phyloP scores from a whole-genome alignment of 2,329 filamentous ascomycete species.

The Beauveria pseudobassiana region DNA sequence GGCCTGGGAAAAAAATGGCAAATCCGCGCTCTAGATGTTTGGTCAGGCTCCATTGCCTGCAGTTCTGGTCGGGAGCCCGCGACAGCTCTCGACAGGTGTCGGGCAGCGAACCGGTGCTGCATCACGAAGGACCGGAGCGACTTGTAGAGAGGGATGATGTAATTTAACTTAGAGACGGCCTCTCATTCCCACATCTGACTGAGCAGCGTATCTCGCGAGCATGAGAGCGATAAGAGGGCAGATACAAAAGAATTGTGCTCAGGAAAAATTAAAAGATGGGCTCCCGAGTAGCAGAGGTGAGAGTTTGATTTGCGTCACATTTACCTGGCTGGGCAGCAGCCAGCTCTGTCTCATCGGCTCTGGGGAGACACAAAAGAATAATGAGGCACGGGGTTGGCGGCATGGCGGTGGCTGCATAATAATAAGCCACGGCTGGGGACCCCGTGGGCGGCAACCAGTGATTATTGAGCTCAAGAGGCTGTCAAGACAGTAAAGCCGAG shows the following conservation, averaged over 20 bases:
- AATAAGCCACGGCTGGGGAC: slow-evolving; percentile 6
- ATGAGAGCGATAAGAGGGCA: neutral
- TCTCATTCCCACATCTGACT: slow-evolving; percentile 8
- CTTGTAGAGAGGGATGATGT: neutral
- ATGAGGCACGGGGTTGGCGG: neutral
- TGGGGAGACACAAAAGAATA: slow-evolving; percentile 1
- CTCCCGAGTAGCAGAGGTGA: neutral
- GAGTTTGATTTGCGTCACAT: neutral
- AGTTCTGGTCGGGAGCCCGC: slow-evolving; percentile 11
- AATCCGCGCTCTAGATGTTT: slow-evolving; percentile 37
- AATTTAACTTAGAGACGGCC: slow-evolving; percentile 6
- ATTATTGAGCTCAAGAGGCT: neutral
- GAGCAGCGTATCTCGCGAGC: neutral
- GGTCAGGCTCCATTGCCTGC: slow-evolving; percentile 21
- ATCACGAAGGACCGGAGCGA: neutral
- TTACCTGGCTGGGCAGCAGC: neutral
- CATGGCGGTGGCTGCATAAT: slow-evolving; percentile 2
- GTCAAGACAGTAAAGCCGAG: neutral
- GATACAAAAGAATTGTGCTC: neutral
- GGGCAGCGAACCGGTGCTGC: slow-evolving; percentile 20
- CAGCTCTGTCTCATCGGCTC: neutral
- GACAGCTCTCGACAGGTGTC: slow-evolving; percentile 20
- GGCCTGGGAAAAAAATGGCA: slow-evolving; percentile 56
- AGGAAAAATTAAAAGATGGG: neutral
- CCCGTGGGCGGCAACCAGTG: neutral